These are phyloP conservation scores for Penicillium griseofulvum DNA, from an alignment of 2,329 filamentous ascomycete species.

Conservation along the genomic window DNA sequence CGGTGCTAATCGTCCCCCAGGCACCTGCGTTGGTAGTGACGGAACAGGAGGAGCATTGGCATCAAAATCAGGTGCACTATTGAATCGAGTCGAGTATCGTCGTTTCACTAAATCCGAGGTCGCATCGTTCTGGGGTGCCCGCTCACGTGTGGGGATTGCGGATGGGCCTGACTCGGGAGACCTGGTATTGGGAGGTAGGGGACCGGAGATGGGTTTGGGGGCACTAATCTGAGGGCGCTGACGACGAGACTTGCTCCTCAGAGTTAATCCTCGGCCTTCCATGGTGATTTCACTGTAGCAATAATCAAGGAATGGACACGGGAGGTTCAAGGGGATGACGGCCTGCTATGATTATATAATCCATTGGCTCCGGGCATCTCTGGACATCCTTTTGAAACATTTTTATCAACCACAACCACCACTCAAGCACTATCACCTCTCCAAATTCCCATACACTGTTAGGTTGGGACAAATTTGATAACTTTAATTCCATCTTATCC, in stretches of 20 bases:
- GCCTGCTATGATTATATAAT: constrained; percentile 4
- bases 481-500: background rate
- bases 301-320: constrained; percentile 8
- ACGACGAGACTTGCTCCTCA: constrained; percentile 59
- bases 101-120: constrained; percentile 86
- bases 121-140: constrained; percentile 48
- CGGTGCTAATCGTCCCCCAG: constrained; percentile 54
- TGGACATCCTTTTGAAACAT: constrained; percentile 5
- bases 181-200: constrained; percentile 38
- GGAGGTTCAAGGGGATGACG: constrained; percentile 6
- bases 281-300: constrained; percentile 34
- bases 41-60: constrained; percentile 70
- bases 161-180: constrained; percentile 34
- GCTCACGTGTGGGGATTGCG: constrained; percentile 37
- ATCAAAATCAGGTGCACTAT: constrained; percentile 68
- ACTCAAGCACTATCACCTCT: background rate
- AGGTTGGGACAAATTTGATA: background rate
- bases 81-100: constrained; percentile 90
- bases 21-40: constrained; percentile 54
- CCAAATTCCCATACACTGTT: background rate
- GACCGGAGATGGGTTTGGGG: constrained; percentile 54
- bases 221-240: constrained; percentile 58
- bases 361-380: constrained; percentile 1
- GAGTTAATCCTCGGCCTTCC: constrained; percentile 58
- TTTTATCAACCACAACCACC: constrained; percentile 4